Evolutionary conservation across 768 basidiomycete species (phyloP).

Genomic region (Boletus coccyginus): DNA sequence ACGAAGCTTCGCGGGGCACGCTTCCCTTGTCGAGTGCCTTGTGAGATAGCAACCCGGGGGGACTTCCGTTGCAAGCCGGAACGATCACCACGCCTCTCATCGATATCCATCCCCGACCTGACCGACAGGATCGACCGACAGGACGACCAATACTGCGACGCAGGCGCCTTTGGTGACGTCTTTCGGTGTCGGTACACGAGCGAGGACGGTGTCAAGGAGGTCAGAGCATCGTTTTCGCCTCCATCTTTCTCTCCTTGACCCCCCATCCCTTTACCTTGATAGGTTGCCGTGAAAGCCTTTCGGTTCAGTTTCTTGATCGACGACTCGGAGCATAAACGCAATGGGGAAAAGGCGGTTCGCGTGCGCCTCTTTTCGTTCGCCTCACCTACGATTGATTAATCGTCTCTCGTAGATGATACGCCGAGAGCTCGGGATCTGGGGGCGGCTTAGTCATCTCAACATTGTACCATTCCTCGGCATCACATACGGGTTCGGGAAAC

Average conservation of each 20-base stretch:
- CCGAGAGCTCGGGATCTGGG: constrained; percentile 9
- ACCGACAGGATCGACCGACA: neutral
- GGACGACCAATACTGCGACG: neutral
- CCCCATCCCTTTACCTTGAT: neutral
- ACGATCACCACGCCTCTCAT: neutral
- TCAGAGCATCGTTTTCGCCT: neutral
- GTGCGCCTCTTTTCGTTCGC: neutral
- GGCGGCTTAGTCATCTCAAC: neutral
- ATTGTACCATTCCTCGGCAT: constrained; percentile 6
- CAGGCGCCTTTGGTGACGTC: constrained; percentile 7
- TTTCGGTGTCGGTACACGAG: constrained; percentile 1
- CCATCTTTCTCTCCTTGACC: neutral
- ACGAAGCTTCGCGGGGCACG: neutral
- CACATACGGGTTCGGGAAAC: constrained; percentile 4
- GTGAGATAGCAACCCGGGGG: too few relatives aligned
- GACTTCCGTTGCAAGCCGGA: neutral
- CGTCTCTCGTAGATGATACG: neutral
- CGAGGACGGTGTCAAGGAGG: neutral
- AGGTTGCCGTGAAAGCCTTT: constrained; percentile 13
- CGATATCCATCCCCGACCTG: neutral
- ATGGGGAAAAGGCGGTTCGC: neutral
- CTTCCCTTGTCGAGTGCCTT: too few relatives aligned
- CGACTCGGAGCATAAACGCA: neutral
- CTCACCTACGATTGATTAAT: neutral
- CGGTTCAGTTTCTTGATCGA: constrained; percentile 6